A percentile compares a stretch with the other conserved stretches of the same genome.
These are phyloP conservation scores for Xylaria hypoxylon DNA, from an alignment of 2,329 filamentous ascomycete species.

Conservation along the genomic window DNA sequence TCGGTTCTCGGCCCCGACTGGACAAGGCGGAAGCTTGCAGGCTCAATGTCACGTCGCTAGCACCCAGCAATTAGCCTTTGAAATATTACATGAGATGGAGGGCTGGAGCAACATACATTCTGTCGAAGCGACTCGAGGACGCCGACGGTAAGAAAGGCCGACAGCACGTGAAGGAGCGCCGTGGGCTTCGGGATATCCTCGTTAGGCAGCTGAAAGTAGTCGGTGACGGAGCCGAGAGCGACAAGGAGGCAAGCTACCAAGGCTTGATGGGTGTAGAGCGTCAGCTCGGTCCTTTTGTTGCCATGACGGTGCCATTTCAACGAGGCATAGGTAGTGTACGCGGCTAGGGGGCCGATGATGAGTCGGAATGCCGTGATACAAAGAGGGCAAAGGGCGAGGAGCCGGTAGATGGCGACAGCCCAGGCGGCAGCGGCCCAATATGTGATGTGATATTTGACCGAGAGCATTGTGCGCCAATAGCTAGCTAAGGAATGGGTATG, in stretches of 20 bases:
- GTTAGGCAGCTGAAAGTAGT: slow-evolving; percentile 15
- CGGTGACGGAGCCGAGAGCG: slow-evolving; percentile 14
- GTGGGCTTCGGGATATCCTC: slow-evolving; percentile 12
- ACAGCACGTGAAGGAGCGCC: slow-evolving; percentile 8
- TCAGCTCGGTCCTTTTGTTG: slow-evolving; percentile 9
- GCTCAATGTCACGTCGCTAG: slow-evolving; percentile 22
- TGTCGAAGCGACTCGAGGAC: slow-evolving; percentile 22
- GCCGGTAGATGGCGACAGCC: slow-evolving; percentile 10
- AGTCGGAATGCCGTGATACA: slow-evolving; percentile 16
- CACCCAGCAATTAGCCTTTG: slow-evolving; percentile 6
- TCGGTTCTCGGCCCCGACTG: slow-evolving; percentile 15
- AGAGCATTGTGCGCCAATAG: slow-evolving; percentile 14
- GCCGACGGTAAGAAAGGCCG: slow-evolving; percentile 14
- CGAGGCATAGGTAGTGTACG: slow-evolving; percentile 18
- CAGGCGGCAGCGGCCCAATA: slow-evolving; percentile 9
- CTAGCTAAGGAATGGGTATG: slow-evolving; percentile 1
- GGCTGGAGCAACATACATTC: slow-evolving; percentile 10
- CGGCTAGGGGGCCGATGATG: slow-evolving; percentile 13
- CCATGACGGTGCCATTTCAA: slow-evolving; percentile 11
- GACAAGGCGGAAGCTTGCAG: slow-evolving; percentile 14
- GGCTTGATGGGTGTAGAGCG: slow-evolving; percentile 9
- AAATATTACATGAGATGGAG: slow-evolving; percentile 7
- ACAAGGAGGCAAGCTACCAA: slow-evolving; percentile 16
- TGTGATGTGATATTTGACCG: slow-evolving; percentile 20
- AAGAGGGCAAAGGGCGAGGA: slow-evolving; percentile 3